These are phyloP conservation scores for Escovopsis weberi DNA, from an alignment of 2,329 filamentous ascomycete species.

Conservation along the genomic window DNA sequence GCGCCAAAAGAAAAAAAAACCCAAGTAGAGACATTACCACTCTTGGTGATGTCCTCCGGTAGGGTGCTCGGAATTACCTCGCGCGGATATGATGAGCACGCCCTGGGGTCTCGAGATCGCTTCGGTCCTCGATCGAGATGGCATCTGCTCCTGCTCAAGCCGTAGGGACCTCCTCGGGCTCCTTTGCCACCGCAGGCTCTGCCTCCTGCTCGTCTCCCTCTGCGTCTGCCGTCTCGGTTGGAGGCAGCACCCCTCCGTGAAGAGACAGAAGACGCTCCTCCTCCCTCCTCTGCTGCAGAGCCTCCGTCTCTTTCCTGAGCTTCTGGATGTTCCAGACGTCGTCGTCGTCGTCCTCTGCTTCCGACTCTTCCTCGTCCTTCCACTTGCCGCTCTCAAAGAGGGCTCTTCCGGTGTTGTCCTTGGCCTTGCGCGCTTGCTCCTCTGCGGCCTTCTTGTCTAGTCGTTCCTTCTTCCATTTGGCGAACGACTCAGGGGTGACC, in stretches of 20 bases:
- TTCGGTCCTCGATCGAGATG: conserved; percentile 1
- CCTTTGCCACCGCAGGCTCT: neutral
- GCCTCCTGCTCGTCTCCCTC: neutral
- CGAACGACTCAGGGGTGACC: conserved; percentile 83
- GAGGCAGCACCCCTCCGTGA: conserved; percentile 10
- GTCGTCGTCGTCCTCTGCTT: conserved; percentile 45
- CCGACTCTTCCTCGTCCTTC: conserved; percentile 52
- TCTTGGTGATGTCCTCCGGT: conserved; percentile 4
- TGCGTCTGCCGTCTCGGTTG: conserved; percentile 5
- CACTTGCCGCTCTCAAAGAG: conserved; percentile 96
- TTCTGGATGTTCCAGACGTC: conserved; percentile 71
- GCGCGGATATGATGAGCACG: conserved; percentile 3
- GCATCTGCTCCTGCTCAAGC: conserved; percentile 4
- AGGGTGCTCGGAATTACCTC: conserved; percentile 15
- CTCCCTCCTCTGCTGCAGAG: conserved; percentile 58
- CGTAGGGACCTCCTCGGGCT: conserved; percentile 6
- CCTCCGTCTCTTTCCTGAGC: conserved; percentile 73
- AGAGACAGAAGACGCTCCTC: conserved; percentile 44
- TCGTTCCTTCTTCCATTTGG: conserved; percentile 93
- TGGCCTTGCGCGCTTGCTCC: conserved; percentile 75
- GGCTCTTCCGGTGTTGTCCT: conserved; percentile 88
- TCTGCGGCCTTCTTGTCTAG: conserved; percentile 93
- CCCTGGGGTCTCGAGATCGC: conserved; percentile 1
- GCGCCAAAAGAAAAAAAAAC: too few species aligned
- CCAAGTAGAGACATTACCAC: neutral